Evolutionary conservation across 192 early-diverging fungal species (phyloP).

Genomic region (Geranomyces variabilis): DNA sequence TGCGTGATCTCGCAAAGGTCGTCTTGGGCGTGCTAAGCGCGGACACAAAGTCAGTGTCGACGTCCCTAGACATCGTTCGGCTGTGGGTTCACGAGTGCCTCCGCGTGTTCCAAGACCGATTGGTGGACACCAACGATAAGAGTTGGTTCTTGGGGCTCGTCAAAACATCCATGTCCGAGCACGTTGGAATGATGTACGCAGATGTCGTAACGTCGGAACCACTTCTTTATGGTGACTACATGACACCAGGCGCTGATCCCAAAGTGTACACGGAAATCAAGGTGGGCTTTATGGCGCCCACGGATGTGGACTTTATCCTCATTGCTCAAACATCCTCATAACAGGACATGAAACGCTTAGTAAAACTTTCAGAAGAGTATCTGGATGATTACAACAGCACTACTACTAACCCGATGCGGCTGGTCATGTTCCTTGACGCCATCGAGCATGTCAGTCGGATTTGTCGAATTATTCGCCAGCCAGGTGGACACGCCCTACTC

Average conservation of each 20-base stretch:
- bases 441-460: slow-evolving; percentile 66
- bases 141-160: slow-evolving; percentile 58
- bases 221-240: slow-evolving; percentile 61
- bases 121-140: slow-evolving; percentile 64
- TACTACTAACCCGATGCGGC: slow-evolving; percentile 59
- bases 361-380: slow-evolving; percentile 63
- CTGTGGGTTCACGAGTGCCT: slow-evolving; percentile 64
- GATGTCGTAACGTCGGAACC: slow-evolving; percentile 60
- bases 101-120: slow-evolving; percentile 63
- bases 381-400: slow-evolving; percentile 66
- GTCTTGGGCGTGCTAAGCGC: slow-evolving; percentile 60
- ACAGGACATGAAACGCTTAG: slow-evolving; percentile 53
- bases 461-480: slow-evolving; percentile 61
- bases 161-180: slow-evolving; percentile 47
- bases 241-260: slow-evolving; percentile 60
- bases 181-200: slow-evolving; percentile 49
- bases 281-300: too few relatives aligned
- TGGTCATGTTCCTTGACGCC: slow-evolving; percentile 69
- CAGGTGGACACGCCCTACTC: slow-evolving; percentile 58
- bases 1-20: slow-evolving; percentile 65
- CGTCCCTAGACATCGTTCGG: slow-evolving; percentile 57
- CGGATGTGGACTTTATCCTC: too few relatives aligned
- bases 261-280: slow-evolving; percentile 62
- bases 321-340: too few relatives aligned
- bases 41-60: slow-evolving; percentile 50